Base-by-base conservation (phyloP, 805 yeast genomes). In the Saturnispora diversa region DNA sequence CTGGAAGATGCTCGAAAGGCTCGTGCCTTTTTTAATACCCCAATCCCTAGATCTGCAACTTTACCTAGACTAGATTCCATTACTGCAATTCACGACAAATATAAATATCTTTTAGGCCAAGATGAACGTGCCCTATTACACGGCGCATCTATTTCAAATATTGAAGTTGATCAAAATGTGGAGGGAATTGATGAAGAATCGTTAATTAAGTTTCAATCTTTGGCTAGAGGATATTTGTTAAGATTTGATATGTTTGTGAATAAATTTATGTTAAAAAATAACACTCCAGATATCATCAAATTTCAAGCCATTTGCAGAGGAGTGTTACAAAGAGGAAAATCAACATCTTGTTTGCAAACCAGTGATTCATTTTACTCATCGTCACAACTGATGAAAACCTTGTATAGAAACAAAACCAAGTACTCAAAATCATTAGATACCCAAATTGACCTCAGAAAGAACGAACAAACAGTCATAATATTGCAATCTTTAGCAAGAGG, bases 161-260 rank as follows among this genome's bases (percentile, higher is more conserved):
- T 24, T 26, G 28, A 23, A 3, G 5, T 31, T 8, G 20, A 26
- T 11, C 21, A 33, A 9, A 19, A 25, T 11, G 15, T 25, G 11
- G 15, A 28, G n/a, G 27, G 35, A 13, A 19, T 35, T 15, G 39
- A 40, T 35, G 36, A 42, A 13, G 45, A 37, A 8, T 26, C 27
- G n/a, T 12, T 56, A 25, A 44, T 59, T 20, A 64, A 61, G 41
- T 62, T 87, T 13, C 95, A 87, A 56, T 74, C 92, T 0, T 60
- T 77, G 19, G 70, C 84, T 13, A 66, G 85, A 48, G 94, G 92
- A 15, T 77, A 84, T 0, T 65, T 75, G 30, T 63, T 74, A 41
- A 69, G 95, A 39, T 83, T 79, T 54, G 62, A 63, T 16, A 64
- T 78, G 63, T 77, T 76, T 55, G 80, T 83, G 26, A 72, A 74